Conservation (phyloP, 306 rosid genomes). For the Potentilla sterilis region DNA sequence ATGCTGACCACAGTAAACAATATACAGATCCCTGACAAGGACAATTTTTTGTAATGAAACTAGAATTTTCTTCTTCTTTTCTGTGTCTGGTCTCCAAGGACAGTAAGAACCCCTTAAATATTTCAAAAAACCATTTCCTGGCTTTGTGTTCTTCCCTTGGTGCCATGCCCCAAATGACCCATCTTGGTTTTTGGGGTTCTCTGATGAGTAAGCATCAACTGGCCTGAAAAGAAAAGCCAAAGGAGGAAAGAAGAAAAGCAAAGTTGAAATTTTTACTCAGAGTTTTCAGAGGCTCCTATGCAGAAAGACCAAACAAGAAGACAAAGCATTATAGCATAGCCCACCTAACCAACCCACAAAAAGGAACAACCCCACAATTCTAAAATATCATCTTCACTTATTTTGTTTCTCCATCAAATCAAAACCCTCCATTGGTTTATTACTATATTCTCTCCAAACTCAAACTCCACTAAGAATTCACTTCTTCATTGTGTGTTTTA, state of each 20-base stretch:
- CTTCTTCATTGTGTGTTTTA: neutral
- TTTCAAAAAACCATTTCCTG: neutral
- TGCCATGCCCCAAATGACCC: neutral
- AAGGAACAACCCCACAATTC: conserved; percentile 14
- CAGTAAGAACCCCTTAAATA: neutral
- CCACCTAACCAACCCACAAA: conserved; percentile 54
- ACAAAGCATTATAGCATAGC: conserved; percentile 55
- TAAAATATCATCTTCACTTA: neutral
- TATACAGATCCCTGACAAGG: conserved; percentile 27
- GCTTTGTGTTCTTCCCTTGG: neutral
- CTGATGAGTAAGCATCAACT: conserved; percentile 28
- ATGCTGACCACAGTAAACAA: conserved; percentile 36
- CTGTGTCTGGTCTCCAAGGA: conserved; percentile 8
- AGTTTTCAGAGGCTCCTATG: conserved; percentile 51
- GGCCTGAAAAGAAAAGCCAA: conserved; percentile 34
- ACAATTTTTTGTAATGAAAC: neutral
- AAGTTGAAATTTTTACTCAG: conserved; percentile 44
- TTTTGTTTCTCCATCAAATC: neutral
- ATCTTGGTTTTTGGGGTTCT: conserved; percentile 1
- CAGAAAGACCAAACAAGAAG: conserved; percentile 45
- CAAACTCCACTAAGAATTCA: conserved; percentile 11
- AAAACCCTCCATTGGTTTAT: conserved; percentile 2
- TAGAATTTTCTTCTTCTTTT: neutral
- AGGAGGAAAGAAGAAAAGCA: conserved; percentile 37
- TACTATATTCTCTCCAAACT: conserved; percentile 1